These are phyloP conservation scores for Sphenostylis stenocarpa DNA, from an alignment of 306 rosid genomes.

Conservation along the genomic window DNA sequence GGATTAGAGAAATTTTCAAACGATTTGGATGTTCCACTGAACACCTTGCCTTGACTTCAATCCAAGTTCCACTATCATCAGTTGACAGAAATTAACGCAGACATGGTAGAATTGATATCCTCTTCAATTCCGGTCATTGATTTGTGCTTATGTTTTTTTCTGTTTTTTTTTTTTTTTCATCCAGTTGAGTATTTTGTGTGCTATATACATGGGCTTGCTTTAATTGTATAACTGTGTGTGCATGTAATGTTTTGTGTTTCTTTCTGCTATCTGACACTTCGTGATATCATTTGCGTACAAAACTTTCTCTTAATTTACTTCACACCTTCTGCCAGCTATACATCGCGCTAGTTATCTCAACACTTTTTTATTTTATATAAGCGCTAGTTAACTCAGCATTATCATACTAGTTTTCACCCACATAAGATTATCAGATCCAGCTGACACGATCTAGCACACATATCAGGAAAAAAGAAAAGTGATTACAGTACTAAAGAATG, in stretches of 20 bases:
- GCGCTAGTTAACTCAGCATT: background rate
- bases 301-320: conserved; percentile 24
- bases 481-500: conserved; percentile 35
- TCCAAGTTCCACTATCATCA: conserved; percentile 11
- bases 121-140: conserved; percentile 21
- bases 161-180: background rate
- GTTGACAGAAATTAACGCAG: conserved; percentile 32
- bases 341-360: conserved; percentile 16
- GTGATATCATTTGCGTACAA: conserved; percentile 16
- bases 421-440: conserved; percentile 24
- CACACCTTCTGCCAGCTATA: background rate
- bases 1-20: background rate
- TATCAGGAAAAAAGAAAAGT: conserved; percentile 36
- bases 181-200: conserved; percentile 35
- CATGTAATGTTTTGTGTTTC: conserved; percentile 40
- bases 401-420: conserved; percentile 11
- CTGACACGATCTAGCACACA: conserved; percentile 24
- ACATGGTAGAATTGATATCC: conserved; percentile 37
- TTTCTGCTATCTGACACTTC: conserved; percentile 31
- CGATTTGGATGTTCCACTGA: background rate
- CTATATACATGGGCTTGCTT: conserved; percentile 47
- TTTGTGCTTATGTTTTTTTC: conserved; percentile 19
- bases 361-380: background rate
- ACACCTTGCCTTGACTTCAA: background rate
- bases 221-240: conserved; percentile 42